Percentiles rank a stretch among this genome's conserved stretches.
Evolutionary conservation across 2,329 filamentous ascomycete genomes (phyloP).

Genomic region (Hirsutella thompsonii): DNA sequence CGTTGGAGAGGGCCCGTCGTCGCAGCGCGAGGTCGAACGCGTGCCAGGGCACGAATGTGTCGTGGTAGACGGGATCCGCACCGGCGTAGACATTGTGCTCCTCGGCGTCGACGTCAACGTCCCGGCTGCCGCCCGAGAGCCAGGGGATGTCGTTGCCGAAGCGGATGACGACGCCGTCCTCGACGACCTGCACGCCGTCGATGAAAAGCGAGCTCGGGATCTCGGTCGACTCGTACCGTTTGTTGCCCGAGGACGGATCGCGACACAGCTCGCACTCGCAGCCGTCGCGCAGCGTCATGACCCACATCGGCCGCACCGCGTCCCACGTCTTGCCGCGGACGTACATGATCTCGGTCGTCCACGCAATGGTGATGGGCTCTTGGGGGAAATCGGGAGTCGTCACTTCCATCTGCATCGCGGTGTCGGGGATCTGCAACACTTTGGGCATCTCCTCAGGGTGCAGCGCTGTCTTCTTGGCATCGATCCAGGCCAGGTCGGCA

Average conservation of each 20-base stretch:
- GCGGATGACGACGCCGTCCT: constrained; percentile 37
- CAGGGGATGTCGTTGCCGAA: constrained; percentile 37
- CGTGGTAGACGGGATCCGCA: no score
- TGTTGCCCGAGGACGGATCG: constrained; percentile 46
- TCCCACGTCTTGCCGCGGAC: constrained; percentile 12
- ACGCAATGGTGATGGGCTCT: constrained; percentile 12
- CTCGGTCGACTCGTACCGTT: constrained; percentile 33
- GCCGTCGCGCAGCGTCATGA: constrained; percentile 33
- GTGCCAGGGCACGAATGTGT: constrained; percentile 19
- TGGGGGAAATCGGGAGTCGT: neutral
- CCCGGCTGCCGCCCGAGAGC: constrained; percentile 13
- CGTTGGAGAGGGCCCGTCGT: constrained; percentile 8
- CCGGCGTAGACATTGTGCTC: no score
- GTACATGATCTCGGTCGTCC: constrained; percentile 13
- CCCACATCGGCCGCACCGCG: constrained; percentile 12
- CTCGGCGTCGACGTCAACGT: no score
- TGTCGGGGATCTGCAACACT: neutral
- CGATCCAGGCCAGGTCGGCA: no score
- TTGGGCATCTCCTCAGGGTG: no score
- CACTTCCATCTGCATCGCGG: neutral
- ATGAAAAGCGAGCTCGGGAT: constrained; percentile 22
- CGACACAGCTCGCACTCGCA: constrained; percentile 41
- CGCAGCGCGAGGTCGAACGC: constrained; percentile 22
- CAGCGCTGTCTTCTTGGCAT: no score
- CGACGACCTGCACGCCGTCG: constrained; percentile 13